phyloP scores from a whole-genome alignment of 768 basidiomycete genomes.

The Russula sp. region DNA sequence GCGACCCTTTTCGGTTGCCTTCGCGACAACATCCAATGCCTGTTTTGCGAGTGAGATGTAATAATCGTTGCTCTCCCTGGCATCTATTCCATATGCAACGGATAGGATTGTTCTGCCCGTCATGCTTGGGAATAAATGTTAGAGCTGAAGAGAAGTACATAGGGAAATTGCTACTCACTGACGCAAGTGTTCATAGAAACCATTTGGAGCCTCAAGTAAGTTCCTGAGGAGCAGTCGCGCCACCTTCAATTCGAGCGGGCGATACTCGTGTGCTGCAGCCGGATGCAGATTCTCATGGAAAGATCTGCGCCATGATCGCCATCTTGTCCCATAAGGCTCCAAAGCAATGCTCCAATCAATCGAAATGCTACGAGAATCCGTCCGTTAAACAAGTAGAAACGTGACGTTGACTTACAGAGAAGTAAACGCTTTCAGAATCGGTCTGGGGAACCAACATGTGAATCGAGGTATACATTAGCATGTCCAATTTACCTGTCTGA shows the following conservation, averaged over 20 bases:
- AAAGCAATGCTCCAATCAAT: constrained; percentile 38
- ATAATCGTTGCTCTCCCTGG: constrained; percentile 35
- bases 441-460: background rate
- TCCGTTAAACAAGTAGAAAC: background rate
- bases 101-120: constrained; percentile 38
- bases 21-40: background rate
- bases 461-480: background rate
- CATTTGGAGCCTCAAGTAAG: constrained; percentile 34
- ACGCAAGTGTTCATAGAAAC: constrained; percentile 33
- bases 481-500: constrained; percentile 9
- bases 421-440: constrained; percentile 3
- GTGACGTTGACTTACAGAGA: background rate
- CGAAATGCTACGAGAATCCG: constrained; percentile 33
- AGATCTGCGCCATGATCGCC: constrained; percentile 39
- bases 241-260: constrained; percentile 8
- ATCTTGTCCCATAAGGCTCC: constrained; percentile 37
- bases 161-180: constrained; percentile 32
- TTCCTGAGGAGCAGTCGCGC: constrained; percentile 31
- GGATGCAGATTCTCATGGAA: constrained; percentile 40
- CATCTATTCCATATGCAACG: constrained; percentile 43
- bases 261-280: constrained; percentile 26
- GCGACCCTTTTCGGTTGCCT: constrained; percentile 33
- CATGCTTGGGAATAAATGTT: constrained; percentile 30
- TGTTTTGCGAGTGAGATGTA: constrained; percentile 30
- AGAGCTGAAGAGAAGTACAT: background rate